Base-by-base conservation (phyloP, 208 protist genomes). In the Trypanosomatidae sp. region DNA sequence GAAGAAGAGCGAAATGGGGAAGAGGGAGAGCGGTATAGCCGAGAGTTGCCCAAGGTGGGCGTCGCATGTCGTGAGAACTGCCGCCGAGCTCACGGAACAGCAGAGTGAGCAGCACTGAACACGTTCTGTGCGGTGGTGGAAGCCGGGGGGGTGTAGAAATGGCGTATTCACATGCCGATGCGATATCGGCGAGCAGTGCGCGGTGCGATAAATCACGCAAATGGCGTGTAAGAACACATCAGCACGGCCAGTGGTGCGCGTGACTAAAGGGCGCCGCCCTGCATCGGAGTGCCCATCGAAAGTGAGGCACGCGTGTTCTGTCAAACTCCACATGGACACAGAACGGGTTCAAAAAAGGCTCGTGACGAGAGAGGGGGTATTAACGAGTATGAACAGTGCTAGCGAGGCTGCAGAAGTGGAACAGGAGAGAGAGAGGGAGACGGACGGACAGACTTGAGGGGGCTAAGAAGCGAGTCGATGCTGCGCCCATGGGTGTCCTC, bases 51-150 rank as follows among this genome's bases (percentile, higher is more conserved):
- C 17, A 52, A 8, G 25, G 50, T 69, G 47, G 64, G 62, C 59
- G 62, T 68, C 36, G 62, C 69, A 36, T 59, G 50, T 69, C 60
- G 62, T 62, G 52, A 41, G 46, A 7, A 12, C 15, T 62, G 56
- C 28, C 1, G 28, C 10, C 28, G 28, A 10, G 30, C n/a, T 3
- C 25, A 5, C 33, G 19, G 56, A 39, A 62, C 28, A 28, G n/a
- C 56, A 62, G 17, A 53, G 50, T 55, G 50, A 55, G 22, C 50
- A 12, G 50, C 17, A 39, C 36, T 39, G 36, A 39, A 22, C 49
- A 53, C 49, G 19, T 13, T 13, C 49, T 3, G 49, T 13, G 49
- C 49, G 49, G 49, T 39, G 36, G 36, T 39, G 36, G 36, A 39
- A 39, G 36, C 36, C 36, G 36, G 3, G 3, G 36, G 3, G 1